Evolutionary conservation across 805 yeast species (phyloP).

Genomic region (Geotrichum ghanense): DNA sequence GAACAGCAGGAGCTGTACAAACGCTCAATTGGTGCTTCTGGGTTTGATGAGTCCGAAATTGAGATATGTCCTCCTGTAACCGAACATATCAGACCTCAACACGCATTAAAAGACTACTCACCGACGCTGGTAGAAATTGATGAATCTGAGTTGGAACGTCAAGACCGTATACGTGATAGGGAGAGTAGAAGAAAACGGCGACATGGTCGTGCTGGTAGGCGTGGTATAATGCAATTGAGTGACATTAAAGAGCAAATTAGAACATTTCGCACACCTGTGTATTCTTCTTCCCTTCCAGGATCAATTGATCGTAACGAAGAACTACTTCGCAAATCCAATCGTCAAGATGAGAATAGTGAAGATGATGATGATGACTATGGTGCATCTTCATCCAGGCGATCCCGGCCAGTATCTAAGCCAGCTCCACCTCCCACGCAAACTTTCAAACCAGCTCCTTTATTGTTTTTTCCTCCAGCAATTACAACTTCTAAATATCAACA

Average conservation of each 20-base stretch:
- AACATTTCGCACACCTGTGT: constrained; percentile 81
- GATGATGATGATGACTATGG: constrained; percentile 17
- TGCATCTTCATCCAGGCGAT: not conserved
- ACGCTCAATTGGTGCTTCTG: constrained; percentile 63
- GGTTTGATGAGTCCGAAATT: constrained; percentile 52
- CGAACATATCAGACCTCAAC: constrained; percentile 39
- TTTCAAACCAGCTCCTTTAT: not conserved
- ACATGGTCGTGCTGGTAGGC: constrained; percentile 53
- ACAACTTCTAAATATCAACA: not conserved
- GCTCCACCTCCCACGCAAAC: not conserved
- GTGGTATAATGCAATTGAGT: constrained; percentile 56
- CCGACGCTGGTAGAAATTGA: constrained; percentile 67
- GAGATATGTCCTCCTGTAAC: constrained; percentile 44
- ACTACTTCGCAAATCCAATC: constrained; percentile 17
- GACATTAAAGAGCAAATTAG: constrained; percentile 75
- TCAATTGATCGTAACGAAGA: constrained; percentile 33
- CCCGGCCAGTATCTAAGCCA: not conserved
- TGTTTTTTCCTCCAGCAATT: not conserved
- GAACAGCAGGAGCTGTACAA: constrained; percentile 85
- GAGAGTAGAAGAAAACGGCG: constrained; percentile 85
- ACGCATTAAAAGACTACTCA: constrained; percentile 43
- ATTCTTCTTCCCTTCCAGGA: constrained; percentile 73
- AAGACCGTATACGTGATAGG: constrained; percentile 85
- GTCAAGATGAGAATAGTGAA: constrained; percentile 16
- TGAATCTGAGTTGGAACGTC: constrained; percentile 63